Base-by-base conservation (phyloP, 192 early-diverging fungal genomes). In the Linnemannia exigua region DNA sequence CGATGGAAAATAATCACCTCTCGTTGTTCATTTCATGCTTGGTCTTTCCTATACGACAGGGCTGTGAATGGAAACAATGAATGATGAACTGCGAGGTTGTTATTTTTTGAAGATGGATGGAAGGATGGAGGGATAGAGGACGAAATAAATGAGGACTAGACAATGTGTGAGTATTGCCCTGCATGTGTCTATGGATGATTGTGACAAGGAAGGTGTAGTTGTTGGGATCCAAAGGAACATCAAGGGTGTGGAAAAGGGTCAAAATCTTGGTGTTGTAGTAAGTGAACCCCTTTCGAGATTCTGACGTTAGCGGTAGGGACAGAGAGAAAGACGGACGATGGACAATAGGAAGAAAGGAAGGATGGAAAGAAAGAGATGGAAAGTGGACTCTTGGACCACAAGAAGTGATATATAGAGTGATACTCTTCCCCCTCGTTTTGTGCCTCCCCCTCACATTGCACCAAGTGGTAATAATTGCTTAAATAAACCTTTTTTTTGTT, bases 301-400 rank as follows among this genome's bases (percentile, higher is more conserved):
- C 58, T 63, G 58, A 63, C 28, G 58, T 63, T 63, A 63, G 52
- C 52, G 52, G 52, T 54, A 54, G 22, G 19, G 58, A 63, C 58
- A 63, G 8, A 63, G 2, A 15, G 58, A 12, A 31, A 12, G 28
- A 22, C 14, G 14, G 28, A 22, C 14, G 14, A 1, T 54, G 52
- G 52, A 54, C 19, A 54, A 7, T n/a, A n/a, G n/a, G n/a, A n/a
- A n/a, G n/a, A 22, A 22, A 8, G 20, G 6, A 22, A 33, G 12
- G 58, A 44, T 44, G 41, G n/a, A n/a, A n/a, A n/a, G n/a, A n/a
- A n/a, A n/a, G n/a, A n/a, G n/a, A n/a, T n/a, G n/a, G n/a, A n/a
- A n/a, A n/a, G n/a, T n/a, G n/a, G n/a, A n/a, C n/a, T n/a, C n/a
- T n/a, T n/a, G n/a, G n/a, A n/a, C n/a, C n/a, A n/a, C n/a, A n/a